Base-by-base conservation (phyloP, 768 basidiomycete genomes). In the Leccinum truebloodii region DNA sequence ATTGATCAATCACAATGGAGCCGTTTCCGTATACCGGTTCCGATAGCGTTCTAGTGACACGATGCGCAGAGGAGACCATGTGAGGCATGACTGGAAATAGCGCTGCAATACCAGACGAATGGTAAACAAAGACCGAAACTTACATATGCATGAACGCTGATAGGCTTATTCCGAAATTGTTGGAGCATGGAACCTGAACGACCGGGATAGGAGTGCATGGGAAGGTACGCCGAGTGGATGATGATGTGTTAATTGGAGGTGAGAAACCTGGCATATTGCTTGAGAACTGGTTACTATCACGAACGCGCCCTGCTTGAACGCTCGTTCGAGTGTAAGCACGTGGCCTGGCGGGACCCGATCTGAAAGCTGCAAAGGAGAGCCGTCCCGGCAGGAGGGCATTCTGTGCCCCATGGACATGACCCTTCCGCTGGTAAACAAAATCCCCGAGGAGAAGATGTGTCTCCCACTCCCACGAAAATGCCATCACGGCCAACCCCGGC, bases 91-190 rank as follows among this genome's bases (percentile, higher is more conserved):
- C 37, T 41, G 13, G 30, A 68, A 70, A 71, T 67, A 62, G 26
- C 54, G 14, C 18, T 55, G 7, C 12, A 52, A 37, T 14, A 37
- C 32, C 57, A 46, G 32, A n/a, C 20, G 52, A 48, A 50, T 22
- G 49, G 35, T 35, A 54, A 50, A 54, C 54, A 13, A 14, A 54
- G 35, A 37, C 14, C 48, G 54, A 16, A 16, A 55, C 56, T 63
- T 60, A 70, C 66, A 68, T 63, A 68, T 63, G 52, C n/a, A 26
- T 1, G 32, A 30, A 35, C 18, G 28, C 62, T n/a, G 61, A 72
- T 62, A 64, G 62, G 69, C n/a, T 32, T 46, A 18, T 26, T 24
- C 39, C n/a, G 35, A 24, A 51, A 30, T 30, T 30, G 41, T 28
- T 52, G 37, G 8, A 55, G 52, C 24, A 49, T 59, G 57, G 28